Conservation (phyloP, 208 protist species). For the Wallacemonas collosoma region DNA sequence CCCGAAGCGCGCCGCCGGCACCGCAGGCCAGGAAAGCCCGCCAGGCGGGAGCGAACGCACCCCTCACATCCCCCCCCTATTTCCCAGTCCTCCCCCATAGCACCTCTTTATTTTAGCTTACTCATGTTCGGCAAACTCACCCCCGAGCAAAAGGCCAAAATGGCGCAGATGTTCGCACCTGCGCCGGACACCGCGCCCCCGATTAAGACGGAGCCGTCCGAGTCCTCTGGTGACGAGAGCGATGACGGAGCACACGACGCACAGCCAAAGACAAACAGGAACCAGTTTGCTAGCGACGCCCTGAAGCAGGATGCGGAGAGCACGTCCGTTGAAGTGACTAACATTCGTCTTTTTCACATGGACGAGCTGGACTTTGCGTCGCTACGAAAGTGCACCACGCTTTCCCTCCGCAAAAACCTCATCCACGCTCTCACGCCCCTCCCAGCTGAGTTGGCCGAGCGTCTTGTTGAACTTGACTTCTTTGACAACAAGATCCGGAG, state of each 20-base stretch:
- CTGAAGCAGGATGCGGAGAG: constrained; percentile 57
- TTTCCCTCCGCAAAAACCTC: constrained; percentile 90
- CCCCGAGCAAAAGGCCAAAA: constrained; percentile 19
- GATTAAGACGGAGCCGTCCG: constrained; percentile 4
- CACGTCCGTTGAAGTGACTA: constrained; percentile 73
- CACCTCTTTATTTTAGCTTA: neutral
- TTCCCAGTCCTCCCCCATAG: neutral
- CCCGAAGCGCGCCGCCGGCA: no score
- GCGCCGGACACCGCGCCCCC: neutral
- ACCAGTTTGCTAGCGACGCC: constrained; percentile 30
- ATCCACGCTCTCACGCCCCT: constrained; percentile 82
- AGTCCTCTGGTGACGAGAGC: constrained; percentile 36
- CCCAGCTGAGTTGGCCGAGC: constrained; percentile 57
- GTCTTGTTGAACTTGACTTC: constrained; percentile 82
- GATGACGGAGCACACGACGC: constrained; percentile 10
- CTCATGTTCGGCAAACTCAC: constrained; percentile 22
- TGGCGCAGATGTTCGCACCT: constrained; percentile 10
- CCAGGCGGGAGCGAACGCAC: neutral
- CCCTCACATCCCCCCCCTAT: neutral
- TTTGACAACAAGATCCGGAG: constrained; percentile 94
- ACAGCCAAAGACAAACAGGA: neutral
- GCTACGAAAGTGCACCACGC: constrained; percentile 56
- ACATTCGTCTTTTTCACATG: constrained; percentile 87
- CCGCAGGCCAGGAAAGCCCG: neutral
- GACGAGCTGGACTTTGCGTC: constrained; percentile 76